Percentiles rank a stretch among this genome's conserved stretches.
Evolutionary conservation across 495 filamentous ascomycete genomes (phyloP).

Genomic region (Rusavskia elegans): DNA sequence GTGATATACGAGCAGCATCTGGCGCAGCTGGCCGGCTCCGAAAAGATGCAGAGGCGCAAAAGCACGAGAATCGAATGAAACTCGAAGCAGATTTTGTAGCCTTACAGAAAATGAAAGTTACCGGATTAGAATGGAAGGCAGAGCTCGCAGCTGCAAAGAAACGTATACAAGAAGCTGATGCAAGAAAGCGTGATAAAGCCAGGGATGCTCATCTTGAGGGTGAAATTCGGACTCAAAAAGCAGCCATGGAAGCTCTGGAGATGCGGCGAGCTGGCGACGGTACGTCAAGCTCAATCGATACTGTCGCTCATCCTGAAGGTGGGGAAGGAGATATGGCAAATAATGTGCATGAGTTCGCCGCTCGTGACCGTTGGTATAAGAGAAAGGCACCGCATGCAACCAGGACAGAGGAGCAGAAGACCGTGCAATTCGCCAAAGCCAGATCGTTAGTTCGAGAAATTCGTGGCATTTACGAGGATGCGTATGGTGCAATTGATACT

Average conservation of each 20-base stretch:
- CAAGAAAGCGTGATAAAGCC: slow-evolving; percentile 14
- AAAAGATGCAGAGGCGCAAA: slow-evolving; percentile 16
- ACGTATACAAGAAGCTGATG: slow-evolving; percentile 24
- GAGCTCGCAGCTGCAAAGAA: slow-evolving; percentile 10
- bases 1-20: slow-evolving; percentile 32
- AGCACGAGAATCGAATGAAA: slow-evolving; percentile 13
- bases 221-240: slow-evolving; percentile 9
- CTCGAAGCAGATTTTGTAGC: slow-evolving; percentile 19
- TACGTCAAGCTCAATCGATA: slow-evolving; percentile 3
- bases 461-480: slow-evolving; percentile 28
- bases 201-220: slow-evolving; percentile 11
- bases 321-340: slow-evolving; percentile 21
- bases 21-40: slow-evolving; percentile 12
- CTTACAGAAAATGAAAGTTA: background rate
- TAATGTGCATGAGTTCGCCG: slow-evolving; percentile 17
- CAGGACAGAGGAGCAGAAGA: slow-evolving; percentile 9
- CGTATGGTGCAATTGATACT: slow-evolving; percentile 27
- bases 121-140: slow-evolving; percentile 2
- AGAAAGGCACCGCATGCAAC: slow-evolving; percentile 15
- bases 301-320: background rate
- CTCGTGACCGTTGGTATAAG: slow-evolving; percentile 19
- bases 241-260: slow-evolving; percentile 17
- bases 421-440: slow-evolving; percentile 14
- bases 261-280: slow-evolving; percentile 5
- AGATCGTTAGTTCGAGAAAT: slow-evolving; percentile 23